phyloP scores from a whole-genome alignment of 2,329 filamentous ascomycete species.

The Xylariaceae sp. region DNA sequence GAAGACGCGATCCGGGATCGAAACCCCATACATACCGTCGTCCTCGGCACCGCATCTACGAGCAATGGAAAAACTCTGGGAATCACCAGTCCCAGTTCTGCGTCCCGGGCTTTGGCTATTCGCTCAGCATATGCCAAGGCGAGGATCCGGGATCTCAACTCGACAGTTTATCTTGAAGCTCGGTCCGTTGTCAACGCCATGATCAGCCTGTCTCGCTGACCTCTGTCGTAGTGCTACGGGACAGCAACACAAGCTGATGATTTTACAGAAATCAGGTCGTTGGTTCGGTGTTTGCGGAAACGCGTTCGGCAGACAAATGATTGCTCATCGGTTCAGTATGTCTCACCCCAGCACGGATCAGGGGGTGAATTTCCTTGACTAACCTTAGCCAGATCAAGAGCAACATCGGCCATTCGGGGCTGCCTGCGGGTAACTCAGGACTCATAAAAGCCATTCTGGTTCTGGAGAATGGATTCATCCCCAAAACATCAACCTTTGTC shows the following conservation, averaged over 20 bases:
- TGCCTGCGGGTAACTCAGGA: constrained; percentile 32
- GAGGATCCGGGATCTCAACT: constrained; percentile 23
- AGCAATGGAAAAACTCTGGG: constrained; percentile 47
- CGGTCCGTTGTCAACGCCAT: neutral
- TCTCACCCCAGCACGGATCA: neutral
- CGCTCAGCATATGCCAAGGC: constrained; percentile 41
- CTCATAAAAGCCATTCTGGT: too few relatives aligned
- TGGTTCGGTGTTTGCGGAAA: constrained; percentile 31
- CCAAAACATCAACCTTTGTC: too few relatives aligned
- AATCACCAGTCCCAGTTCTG: constrained; percentile 49
- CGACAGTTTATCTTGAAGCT: constrained; percentile 38
- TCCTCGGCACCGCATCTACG: constrained; percentile 44
- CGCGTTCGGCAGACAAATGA: constrained; percentile 10
- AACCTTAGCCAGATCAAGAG: constrained; percentile 33
- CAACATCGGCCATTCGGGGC: constrained; percentile 44
- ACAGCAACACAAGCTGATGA: constrained; percentile 52
- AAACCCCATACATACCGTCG: constrained; percentile 45
- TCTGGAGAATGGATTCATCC: too few relatives aligned
- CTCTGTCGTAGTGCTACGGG: constrained; percentile 42
- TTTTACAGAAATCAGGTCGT: constrained; percentile 45
- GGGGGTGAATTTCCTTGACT: neutral
- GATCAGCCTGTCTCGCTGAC: neutral
- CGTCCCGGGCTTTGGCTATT: constrained; percentile 43
- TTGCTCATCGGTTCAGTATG: constrained; percentile 34
- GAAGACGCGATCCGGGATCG: constrained; percentile 48